Evolutionary conservation across 129 eudicot species (phyloP), one percentile per base, ranked within the genome.

Genomic region (Dittrichia graveolens): DNA sequence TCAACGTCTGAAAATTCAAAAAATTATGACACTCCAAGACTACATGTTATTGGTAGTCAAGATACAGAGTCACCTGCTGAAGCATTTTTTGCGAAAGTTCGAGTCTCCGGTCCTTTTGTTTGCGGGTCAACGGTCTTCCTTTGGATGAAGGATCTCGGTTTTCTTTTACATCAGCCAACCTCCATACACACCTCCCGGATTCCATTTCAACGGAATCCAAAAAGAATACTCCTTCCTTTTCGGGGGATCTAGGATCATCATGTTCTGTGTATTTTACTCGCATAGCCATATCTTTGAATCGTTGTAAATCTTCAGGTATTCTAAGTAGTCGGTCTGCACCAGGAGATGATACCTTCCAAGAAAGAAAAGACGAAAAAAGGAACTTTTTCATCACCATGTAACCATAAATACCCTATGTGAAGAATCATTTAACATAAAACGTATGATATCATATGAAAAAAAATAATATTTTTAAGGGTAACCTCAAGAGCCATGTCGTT

Each of bases 241-340:
- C 84, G 7, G 43, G 55, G 59, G 75, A 37, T 73, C 72, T 68
- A 56, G 77, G 44, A 65, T 78, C 78, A 49, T 34, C 72, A 49
- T 76, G 65, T 49, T 94, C 94, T 8, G 67, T 67, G 70, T 85
- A 90, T 77, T 69, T 75, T 35, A 94, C 93, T 40, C 79, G 58
- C 98, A 90, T 94, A 52, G 97, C 85, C 95, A 82, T 84, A 56
- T 90, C 88, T 64, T 83, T 83, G 81, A 94, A 94, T 61, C 97
- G 82, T n/a, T 72, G 56, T 69, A 94, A 77, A 82, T 94, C 98
- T 39, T 90, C 80, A 6, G 98, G 98, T 39, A 94, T 83, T 86
- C 77, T 86, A 45, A 90, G 83, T 15, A 90, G 77, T 76, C 98
- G 80, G 49, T 88, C 96, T 18, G 96, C 98, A 75, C 96, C 97